A percentile compares a stretch with the other conserved stretches of the same genome.
phyloP scores from a whole-genome alignment of 495 filamentous ascomycete genomes.

The Aspergillus sclerotioniger region DNA sequence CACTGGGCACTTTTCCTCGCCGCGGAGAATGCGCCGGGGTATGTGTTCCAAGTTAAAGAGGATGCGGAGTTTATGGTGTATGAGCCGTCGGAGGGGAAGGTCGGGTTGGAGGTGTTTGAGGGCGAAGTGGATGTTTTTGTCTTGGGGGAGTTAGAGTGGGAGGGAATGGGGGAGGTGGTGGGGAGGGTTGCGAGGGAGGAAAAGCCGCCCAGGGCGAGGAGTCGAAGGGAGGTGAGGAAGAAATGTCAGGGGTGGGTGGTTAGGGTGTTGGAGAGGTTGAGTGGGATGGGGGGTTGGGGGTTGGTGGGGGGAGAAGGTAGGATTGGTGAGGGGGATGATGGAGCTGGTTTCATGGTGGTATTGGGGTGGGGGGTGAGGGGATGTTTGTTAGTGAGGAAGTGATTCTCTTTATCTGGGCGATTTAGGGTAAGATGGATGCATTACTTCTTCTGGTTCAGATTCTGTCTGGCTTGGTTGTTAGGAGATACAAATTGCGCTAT shows the following conservation, averaged over 20 bases:
- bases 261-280: conserved; percentile 21
- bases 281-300: conserved; percentile 19
- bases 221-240: conserved; percentile 16
- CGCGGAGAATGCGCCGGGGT: conserved; percentile 19
- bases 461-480: too few species aligned
- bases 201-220: conserved; percentile 16
- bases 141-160: conserved; percentile 10
- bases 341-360: not conserved
- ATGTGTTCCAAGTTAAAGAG: conserved; percentile 21
- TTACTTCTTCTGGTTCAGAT: too few species aligned
- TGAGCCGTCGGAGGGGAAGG: conserved; percentile 9
- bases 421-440: too few species aligned
- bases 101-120: not conserved
- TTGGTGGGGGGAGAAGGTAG: conserved; percentile 15
- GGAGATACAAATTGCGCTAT: not conserved
- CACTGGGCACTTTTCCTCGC: conserved; percentile 27
- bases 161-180: conserved; percentile 12
- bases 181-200: conserved; percentile 18
- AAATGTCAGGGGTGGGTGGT: conserved; percentile 27
- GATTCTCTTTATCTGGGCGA: too few species aligned
- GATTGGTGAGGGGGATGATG: conserved; percentile 23
- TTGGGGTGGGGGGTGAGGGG: too few species aligned
- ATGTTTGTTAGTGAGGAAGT: too few species aligned
- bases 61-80: conserved; percentile 26
- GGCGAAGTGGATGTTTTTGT: conserved; percentile 6